Evolutionary conservation across 2,329 filamentous ascomycete genomes (phyloP).

Genomic region (Massarina eburnea): DNA sequence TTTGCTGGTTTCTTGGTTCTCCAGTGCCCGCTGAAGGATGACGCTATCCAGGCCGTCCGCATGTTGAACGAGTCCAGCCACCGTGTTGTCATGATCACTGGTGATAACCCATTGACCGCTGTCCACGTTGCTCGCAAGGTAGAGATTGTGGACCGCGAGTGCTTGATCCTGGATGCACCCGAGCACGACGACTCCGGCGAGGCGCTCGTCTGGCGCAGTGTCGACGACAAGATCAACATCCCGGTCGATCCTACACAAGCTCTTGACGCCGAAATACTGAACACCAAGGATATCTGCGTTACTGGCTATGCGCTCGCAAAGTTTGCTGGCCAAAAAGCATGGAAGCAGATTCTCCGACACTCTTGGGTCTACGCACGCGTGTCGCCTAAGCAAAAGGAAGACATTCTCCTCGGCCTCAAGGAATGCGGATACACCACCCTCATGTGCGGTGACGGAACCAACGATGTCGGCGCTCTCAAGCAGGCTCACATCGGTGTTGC

Average conservation of each 20-base stretch:
- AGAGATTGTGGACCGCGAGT: slow-evolving; percentile 95
- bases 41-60: slow-evolving; percentile 88
- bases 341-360: slow-evolving; percentile 77
- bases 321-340: slow-evolving; percentile 78
- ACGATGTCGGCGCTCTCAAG: slow-evolving; percentile 96
- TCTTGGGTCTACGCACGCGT: slow-evolving; percentile 98
- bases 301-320: slow-evolving; percentile 92
- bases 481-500: slow-evolving; percentile 97
- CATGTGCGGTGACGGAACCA: slow-evolving; percentile 98
- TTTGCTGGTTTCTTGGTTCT: slow-evolving; percentile 97
- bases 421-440: slow-evolving; percentile 96
- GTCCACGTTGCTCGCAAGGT: slow-evolving; percentile 94
- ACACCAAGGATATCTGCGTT: slow-evolving; percentile 87
- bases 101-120: slow-evolving; percentile 94
- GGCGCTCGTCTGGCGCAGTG: slow-evolving; percentile 88
- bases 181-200: slow-evolving; percentile 82
- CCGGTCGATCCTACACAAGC: slow-evolving; percentile 80
- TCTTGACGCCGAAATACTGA: slow-evolving; percentile 78
- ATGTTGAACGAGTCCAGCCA: slow-evolving; percentile 99
- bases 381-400: slow-evolving; percentile 98
- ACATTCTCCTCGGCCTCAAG: slow-evolving; percentile 94
- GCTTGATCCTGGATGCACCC: slow-evolving; percentile 90
- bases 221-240: slow-evolving; percentile 86
- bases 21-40: slow-evolving; percentile 93
- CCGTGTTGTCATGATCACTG: slow-evolving; percentile 98